A percentile compares a stretch with the other conserved stretches of the same genome.
phyloP scores from a whole-genome alignment of 768 basidiomycete species.

The Trametes cubensis region DNA sequence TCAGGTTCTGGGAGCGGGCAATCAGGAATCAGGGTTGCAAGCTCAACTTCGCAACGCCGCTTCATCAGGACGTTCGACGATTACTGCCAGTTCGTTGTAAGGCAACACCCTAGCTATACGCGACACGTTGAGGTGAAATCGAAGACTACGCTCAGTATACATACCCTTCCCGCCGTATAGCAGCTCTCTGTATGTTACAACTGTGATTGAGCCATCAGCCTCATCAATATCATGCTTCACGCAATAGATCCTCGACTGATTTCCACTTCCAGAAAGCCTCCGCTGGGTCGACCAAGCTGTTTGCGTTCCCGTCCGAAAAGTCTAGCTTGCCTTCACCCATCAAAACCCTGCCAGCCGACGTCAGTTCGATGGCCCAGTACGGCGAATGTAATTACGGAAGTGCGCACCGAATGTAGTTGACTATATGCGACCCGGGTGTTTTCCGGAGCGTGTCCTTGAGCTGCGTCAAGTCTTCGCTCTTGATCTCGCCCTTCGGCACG shows the following conservation, averaged over 20 bases:
- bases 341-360: slow-evolving; percentile 11
- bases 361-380: not conserved
- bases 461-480: slow-evolving; percentile 8
- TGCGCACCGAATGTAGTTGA: slow-evolving; percentile 12
- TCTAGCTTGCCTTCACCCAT: slow-evolving; percentile 28
- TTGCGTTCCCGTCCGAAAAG: slow-evolving; percentile 26
- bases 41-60: too few relatives aligned
- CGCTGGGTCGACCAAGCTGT: slow-evolving; percentile 28
- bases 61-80: too few relatives aligned
- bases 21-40: too few relatives aligned
- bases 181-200: too few relatives aligned
- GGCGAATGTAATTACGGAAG: not conserved
- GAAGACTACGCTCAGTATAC: too few relatives aligned
- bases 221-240: not conserved
- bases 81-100: too few relatives aligned
- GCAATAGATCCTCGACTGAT: slow-evolving; percentile 15
- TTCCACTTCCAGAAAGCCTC: slow-evolving; percentile 29
- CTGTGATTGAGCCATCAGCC: not conserved
- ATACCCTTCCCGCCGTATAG: too few relatives aligned
- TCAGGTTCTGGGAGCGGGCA: too few relatives aligned
- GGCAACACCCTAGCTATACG: too few relatives aligned
- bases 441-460: slow-evolving; percentile 5
- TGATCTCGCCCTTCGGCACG: slow-evolving; percentile 9
- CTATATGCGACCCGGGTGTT: not conserved
- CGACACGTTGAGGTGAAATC: too few relatives aligned